These are phyloP conservation scores for Vaccinium corymbosum DNA, from an alignment of 148 eudicot species.

Conservation along the genomic window DNA sequence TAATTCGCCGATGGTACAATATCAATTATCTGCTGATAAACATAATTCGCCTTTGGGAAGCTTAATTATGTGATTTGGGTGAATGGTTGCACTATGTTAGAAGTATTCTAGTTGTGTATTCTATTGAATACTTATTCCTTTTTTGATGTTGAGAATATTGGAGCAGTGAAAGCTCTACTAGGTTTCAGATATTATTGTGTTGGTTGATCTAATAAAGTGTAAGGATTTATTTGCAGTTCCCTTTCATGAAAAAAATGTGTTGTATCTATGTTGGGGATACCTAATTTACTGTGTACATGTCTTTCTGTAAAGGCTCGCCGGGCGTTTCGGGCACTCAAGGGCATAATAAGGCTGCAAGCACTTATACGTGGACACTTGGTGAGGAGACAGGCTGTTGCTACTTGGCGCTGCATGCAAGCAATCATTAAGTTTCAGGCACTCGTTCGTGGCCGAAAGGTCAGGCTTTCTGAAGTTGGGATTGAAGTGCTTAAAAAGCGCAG, in stretches of 20 bases:
- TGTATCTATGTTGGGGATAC: neutral
- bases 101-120: neutral
- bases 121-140: neutral
- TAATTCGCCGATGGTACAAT: neutral
- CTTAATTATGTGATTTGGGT: neutral
- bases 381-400: constrained; percentile 62
- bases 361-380: constrained; percentile 68
- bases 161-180: too few relatives aligned
- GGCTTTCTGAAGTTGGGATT: constrained; percentile 37
- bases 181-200: neutral
- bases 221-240: neutral
- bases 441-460: constrained; percentile 45
- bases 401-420: constrained; percentile 55
- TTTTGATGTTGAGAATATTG: too few relatives aligned
- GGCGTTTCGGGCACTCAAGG: constrained; percentile 54
- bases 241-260: neutral
- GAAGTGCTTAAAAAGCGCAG: constrained; percentile 26
- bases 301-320: constrained; percentile 48
- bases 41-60: neutral
- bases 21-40: neutral
- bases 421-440: constrained; percentile 51
- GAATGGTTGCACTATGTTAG: neutral
- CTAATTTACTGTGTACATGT: neutral
- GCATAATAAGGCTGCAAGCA: constrained; percentile 71
- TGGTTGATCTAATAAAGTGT: neutral